phyloP scores from a whole-genome alignment of 139 green algal species.

The Protoeuglena noctilucae region DNA sequence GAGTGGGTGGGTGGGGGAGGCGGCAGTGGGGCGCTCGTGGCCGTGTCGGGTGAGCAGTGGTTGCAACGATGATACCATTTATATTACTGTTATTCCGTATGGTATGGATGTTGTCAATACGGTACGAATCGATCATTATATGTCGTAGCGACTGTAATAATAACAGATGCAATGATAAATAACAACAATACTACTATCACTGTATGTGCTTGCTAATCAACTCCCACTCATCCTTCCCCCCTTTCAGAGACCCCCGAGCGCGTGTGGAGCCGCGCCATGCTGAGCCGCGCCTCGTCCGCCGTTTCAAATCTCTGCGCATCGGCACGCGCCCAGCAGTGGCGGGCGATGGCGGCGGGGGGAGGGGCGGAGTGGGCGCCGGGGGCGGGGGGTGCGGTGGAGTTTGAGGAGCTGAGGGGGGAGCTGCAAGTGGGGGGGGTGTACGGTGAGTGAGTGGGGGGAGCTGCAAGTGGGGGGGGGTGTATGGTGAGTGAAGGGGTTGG shows the following conservation, averaged over 20 bases:
- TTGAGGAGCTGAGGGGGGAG: slow-evolving; percentile 27
- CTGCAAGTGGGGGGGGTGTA: slow-evolving; percentile 75
- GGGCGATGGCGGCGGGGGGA: not conserved
- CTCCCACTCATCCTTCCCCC: too few relatives aligned
- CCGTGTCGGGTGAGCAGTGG: slow-evolving; percentile 14
- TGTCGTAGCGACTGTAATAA: too few relatives aligned
- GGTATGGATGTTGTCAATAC: too few relatives aligned
- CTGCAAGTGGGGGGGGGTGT: too few relatives aligned
- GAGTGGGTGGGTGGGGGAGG: slow-evolving; percentile 8
- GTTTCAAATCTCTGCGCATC: slow-evolving; percentile 24
- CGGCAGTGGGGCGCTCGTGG: slow-evolving; percentile 11
- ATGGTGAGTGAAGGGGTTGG: too few relatives aligned
- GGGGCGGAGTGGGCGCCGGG: slow-evolving; percentile 1
- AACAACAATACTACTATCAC: too few relatives aligned
- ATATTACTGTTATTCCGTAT: too few relatives aligned
- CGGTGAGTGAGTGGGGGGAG: too few relatives aligned
- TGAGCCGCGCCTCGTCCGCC: slow-evolving; percentile 25
- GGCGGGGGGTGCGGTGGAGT: slow-evolving; percentile 22
- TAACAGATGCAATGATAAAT: too few relatives aligned
- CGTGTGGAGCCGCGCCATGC: slow-evolving; percentile 61
- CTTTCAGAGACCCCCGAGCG: slow-evolving; percentile 61
- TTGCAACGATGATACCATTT: too few relatives aligned
- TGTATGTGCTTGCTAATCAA: too few relatives aligned
- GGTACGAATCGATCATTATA: too few relatives aligned
- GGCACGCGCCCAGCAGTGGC: slow-evolving; percentile 21